A percentile compares a stretch with the other conserved stretches of the same genome.
Evolutionary conservation across 371 early-diverging fungal genomes (phyloP).

Genomic region (Phascolomyces articulosus): DNA sequence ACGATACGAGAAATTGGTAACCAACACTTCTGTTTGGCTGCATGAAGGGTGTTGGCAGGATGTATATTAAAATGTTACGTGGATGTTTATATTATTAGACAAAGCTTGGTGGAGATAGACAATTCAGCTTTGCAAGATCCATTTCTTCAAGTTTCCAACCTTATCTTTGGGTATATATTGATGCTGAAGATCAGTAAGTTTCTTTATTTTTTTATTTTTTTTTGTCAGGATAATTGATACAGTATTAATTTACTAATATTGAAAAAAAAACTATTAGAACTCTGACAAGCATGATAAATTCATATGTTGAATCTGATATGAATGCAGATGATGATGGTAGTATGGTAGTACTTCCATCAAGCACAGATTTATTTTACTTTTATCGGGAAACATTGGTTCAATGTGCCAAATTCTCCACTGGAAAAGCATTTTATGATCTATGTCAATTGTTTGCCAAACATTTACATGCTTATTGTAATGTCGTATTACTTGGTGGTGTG

Average conservation of each 20-base stretch:
- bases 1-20: slow-evolving; percentile 60
- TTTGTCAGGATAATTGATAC: neutral
- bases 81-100: neutral
- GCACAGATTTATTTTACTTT: slow-evolving; percentile 87
- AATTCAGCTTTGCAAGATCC: slow-evolving; percentile 62
- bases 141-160: slow-evolving; percentile 91
- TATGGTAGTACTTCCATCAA: slow-evolving; percentile 77
- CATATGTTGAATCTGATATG: slow-evolving; percentile 43
- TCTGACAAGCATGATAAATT: slow-evolving; percentile 62
- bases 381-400: slow-evolving; percentile 87
- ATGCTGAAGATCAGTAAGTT: slow-evolving; percentile 78
- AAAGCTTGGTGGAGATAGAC: neutral
- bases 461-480: slow-evolving; percentile 73
- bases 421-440: slow-evolving; percentile 81
- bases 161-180: slow-evolving; percentile 80
- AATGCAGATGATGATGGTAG: slow-evolving; percentile 61
- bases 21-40: no score
- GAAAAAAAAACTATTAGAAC: slow-evolving; percentile 36
- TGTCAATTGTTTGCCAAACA: slow-evolving; percentile 78
- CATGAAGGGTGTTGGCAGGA: no score
- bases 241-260: no score
- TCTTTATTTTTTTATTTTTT: neutral
- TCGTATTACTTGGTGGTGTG: slow-evolving; percentile 68
- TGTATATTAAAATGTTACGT: neutral
- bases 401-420: slow-evolving; percentile 83